These are phyloP conservation scores for Coemansia pectinata DNA, from an alignment of 192 early-diverging fungal species.

Conservation along the genomic window DNA sequence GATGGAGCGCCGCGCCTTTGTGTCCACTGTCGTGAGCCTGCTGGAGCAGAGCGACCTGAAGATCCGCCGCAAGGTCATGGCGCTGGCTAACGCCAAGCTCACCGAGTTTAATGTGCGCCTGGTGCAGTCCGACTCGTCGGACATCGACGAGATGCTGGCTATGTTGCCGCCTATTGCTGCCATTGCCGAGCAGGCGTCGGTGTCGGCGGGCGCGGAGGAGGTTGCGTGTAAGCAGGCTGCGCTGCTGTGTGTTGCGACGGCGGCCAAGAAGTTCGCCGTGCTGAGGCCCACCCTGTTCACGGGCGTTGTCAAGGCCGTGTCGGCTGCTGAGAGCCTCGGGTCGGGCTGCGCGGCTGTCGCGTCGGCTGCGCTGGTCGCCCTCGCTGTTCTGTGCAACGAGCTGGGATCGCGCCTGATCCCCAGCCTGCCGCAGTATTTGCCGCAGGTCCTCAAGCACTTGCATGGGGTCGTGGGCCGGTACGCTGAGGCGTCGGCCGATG, in stretches of 20 bases:
- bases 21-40: slow-evolving; percentile 66
- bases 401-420: slow-evolving; percentile 80
- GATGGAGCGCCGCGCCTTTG: slow-evolving; percentile 75
- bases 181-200: slow-evolving; percentile 2
- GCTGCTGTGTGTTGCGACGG: slow-evolving; percentile 74
- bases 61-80: slow-evolving; percentile 75
- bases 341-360: slow-evolving; percentile 28
- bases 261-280: slow-evolving; percentile 66
- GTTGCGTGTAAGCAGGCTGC: slow-evolving; percentile 73
- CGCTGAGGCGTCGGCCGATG: slow-evolving; percentile 27
- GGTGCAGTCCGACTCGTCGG: slow-evolving; percentile 9
- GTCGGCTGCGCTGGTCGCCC: slow-evolving; percentile 51
- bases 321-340: slow-evolving; percentile 52
- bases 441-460: slow-evolving; percentile 65
- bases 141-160: slow-evolving; percentile 35
- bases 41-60: slow-evolving; percentile 60
- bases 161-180: slow-evolving; percentile 32
- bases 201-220: not conserved
- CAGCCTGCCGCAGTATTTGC: slow-evolving; percentile 82
- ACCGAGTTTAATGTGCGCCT: slow-evolving; percentile 38
- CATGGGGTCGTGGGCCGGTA: slow-evolving; percentile 21
- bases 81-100: slow-evolving; percentile 72
- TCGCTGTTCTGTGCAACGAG: slow-evolving; percentile 59
- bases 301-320: slow-evolving; percentile 56
- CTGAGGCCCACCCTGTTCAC: slow-evolving; percentile 64